Conservation (phyloP, 2,329 filamentous ascomycete genomes). For the Ceratocystiopsis sp. region DNA sequence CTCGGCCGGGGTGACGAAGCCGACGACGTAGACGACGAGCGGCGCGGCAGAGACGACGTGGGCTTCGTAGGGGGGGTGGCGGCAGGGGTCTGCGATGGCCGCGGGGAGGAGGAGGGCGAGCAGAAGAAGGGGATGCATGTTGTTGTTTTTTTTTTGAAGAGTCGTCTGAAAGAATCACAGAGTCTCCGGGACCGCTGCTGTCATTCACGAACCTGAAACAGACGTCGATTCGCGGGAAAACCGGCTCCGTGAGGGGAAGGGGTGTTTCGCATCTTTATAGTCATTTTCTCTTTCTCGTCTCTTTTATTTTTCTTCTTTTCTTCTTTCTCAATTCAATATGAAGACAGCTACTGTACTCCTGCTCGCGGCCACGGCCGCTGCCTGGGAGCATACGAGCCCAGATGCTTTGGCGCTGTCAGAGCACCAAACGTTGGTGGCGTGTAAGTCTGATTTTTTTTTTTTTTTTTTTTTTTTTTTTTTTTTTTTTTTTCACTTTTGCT, state of each 20-base stretch:
- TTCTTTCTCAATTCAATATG: neutral
- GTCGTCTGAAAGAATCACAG: no score
- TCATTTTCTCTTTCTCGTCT: neutral
- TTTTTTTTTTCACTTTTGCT: no score
- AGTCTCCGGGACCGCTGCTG: no score
- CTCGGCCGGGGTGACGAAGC: slow-evolving; percentile 27
- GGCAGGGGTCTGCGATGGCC: slow-evolving; percentile 2
- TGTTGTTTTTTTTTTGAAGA: no score
- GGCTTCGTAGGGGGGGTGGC: slow-evolving; percentile 20
- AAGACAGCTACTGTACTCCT: neutral
- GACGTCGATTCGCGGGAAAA: no score
- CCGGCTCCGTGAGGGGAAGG: no score
- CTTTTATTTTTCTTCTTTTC: neutral
- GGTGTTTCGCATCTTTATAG: neutral
- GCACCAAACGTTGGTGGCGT: slow-evolving; percentile 16
- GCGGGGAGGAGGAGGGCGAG: neutral
- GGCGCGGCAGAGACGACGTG: slow-evolving; percentile 30
- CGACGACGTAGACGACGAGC: slow-evolving; percentile 30
- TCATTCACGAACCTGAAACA: no score
- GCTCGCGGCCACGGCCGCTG: neutral
- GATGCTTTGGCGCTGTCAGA: slow-evolving; percentile 5
- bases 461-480: no score
- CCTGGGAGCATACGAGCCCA: slow-evolving; percentile 11
- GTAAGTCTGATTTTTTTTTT: slow-evolving; percentile 11
- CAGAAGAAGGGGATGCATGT: no score